phyloP scores from a whole-genome alignment of 2,329 filamentous ascomycete genomes.

The Epichloe sp. region DNA sequence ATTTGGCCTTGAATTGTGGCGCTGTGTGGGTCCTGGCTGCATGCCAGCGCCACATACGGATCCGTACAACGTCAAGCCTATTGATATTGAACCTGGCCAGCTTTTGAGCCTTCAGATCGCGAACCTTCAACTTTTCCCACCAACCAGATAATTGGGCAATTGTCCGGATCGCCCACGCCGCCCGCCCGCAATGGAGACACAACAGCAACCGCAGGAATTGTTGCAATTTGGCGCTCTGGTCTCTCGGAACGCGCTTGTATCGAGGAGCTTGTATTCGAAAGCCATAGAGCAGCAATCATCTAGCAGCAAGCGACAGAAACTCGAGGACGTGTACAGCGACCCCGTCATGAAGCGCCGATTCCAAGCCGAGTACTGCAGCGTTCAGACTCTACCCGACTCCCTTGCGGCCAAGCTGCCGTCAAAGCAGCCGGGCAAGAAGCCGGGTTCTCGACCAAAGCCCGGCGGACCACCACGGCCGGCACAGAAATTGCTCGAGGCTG shows the following conservation, averaged over 20 bases:
- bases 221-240: slow-evolving; percentile 22
- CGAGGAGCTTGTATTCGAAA: slow-evolving; percentile 20
- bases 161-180: background rate
- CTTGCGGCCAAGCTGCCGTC: slow-evolving; percentile 68
- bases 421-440: slow-evolving; percentile 17
- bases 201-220: slow-evolving; percentile 19
- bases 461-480: slow-evolving; percentile 36
- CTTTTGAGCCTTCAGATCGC: background rate
- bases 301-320: slow-evolving; percentile 25
- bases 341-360: slow-evolving; percentile 35
- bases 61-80: too few species aligned
- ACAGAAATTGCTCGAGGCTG: slow-evolving; percentile 28
- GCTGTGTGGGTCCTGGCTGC: background rate
- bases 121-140: slow-evolving; percentile 7
- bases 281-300: slow-evolving; percentile 11
- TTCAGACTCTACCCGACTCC: slow-evolving; percentile 62
- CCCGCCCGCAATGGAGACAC: slow-evolving; percentile 19
- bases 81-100: too few species aligned
- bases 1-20: background rate
- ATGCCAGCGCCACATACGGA: slow-evolving; percentile 14
- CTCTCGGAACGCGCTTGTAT: slow-evolving; percentile 20
- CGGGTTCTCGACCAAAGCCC: slow-evolving; percentile 10
- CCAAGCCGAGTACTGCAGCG: slow-evolving; percentile 62
- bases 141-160: background rate
- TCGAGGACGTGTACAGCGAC: slow-evolving; percentile 22